Percentiles rank a stretch among this genome's conserved stretches.
phyloP scores from a whole-genome alignment of 441 rosid species.

The Populus hybrid region DNA sequence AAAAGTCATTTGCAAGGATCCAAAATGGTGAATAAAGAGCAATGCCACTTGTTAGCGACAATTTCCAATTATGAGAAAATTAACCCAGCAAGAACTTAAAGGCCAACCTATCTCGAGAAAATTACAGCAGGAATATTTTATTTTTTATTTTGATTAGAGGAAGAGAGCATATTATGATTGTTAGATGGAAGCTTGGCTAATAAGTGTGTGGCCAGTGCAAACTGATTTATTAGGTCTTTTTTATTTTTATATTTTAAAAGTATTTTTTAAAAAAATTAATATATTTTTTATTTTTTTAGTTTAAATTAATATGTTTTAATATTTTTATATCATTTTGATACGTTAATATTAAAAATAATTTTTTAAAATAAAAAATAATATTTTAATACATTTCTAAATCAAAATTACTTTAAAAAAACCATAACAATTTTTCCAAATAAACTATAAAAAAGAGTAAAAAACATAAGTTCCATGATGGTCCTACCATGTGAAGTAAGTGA shows the following conservation, averaged over 20 bases:
- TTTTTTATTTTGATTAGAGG: neutral
- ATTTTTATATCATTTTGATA: no score
- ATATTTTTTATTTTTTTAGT: no score
- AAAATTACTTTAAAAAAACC: no score
- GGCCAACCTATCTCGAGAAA: neutral
- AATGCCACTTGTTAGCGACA: neutral
- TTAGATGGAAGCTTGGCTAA: neutral
- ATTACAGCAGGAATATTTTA: neutral
- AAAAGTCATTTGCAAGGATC: neutral
- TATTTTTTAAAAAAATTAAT: no score
- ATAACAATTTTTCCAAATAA: no score
- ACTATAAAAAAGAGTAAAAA: neutral
- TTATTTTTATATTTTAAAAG: no score
- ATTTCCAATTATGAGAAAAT: neutral
- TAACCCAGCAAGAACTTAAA: neutral
- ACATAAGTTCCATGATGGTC: neutral
- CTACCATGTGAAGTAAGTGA: slow-evolving; percentile 18
- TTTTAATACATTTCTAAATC: no score
- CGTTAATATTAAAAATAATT: no score
- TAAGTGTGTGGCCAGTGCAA: neutral
- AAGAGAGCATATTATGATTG: neutral
- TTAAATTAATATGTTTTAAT: no score
- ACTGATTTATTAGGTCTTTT: neutral
- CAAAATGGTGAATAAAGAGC: neutral
- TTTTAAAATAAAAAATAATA: no score